Evolutionary conservation across 2,329 filamentous ascomycete genomes (phyloP).

Genomic region (Beauveria sp.): DNA sequence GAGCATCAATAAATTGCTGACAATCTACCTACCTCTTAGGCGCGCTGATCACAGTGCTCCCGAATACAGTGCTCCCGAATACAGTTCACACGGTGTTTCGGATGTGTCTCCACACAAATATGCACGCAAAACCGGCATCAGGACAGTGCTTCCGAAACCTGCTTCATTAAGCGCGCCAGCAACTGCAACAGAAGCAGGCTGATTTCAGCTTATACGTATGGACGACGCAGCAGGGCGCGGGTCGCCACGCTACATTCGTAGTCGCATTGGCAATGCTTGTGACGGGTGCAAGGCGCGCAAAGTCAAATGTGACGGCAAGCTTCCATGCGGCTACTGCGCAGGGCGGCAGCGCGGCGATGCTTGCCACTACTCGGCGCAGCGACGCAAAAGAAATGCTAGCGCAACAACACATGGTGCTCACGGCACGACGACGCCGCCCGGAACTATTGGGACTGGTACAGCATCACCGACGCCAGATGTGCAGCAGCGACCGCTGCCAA

Average conservation of each 20-base stretch:
- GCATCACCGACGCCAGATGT: constrained; percentile 3
- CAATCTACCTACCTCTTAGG: not conserved
- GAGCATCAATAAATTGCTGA: not conserved
- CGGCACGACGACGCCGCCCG: constrained; percentile 1
- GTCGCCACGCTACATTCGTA: constrained; percentile 23
- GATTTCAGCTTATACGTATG: not conserved
- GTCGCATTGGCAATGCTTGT: constrained; percentile 45
- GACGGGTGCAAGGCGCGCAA: constrained; percentile 47
- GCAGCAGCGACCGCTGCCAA: not conserved
- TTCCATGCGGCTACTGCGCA: constrained; percentile 44
- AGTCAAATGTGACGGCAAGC: constrained; percentile 47
- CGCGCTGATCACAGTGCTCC: not conserved
- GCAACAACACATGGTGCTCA: not conserved
- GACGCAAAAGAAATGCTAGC: constrained; percentile 26
- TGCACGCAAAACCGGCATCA: not conserved
- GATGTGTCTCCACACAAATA: constrained; percentile 2
- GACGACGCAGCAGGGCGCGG: not conserved
- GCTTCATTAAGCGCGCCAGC: not conserved
- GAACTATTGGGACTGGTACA: not conserved
- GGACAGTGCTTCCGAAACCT: constrained; percentile 11
- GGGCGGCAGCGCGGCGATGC: constrained; percentile 32
- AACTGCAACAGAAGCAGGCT: not conserved
- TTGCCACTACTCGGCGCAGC: constrained; percentile 41
- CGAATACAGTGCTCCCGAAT: not conserved
- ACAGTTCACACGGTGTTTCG: not conserved